These are phyloP conservation scores for Fusarium sp. DNA, from an alignment of 2,329 filamentous ascomycete species.

Conservation along the genomic window DNA sequence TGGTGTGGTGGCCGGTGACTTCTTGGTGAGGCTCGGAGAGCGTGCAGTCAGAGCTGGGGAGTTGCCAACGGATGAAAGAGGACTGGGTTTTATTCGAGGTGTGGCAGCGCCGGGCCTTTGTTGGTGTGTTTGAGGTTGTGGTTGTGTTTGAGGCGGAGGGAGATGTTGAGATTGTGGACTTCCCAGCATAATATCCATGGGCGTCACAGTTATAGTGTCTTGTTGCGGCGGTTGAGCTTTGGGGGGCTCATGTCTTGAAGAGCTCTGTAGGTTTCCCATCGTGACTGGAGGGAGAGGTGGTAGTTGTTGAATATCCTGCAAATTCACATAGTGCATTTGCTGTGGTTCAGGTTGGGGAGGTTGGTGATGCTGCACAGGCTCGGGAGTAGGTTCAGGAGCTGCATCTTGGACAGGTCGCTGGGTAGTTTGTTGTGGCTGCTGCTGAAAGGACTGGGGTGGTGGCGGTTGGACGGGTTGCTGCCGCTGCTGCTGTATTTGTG, in stretches of 20 bases:
- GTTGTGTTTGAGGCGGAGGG: conserved; percentile 26
- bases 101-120: conserved; percentile 38
- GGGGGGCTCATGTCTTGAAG: conserved; percentile 20
- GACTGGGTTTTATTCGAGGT: conserved; percentile 51
- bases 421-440: conserved; percentile 25
- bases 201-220: conserved; percentile 35
- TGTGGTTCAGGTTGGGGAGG: conserved; percentile 38
- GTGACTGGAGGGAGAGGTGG: conserved; percentile 42
- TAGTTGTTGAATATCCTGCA: conserved; percentile 52
- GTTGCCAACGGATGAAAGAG: conserved; percentile 54
- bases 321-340: conserved; percentile 51
- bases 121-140: conserved; percentile 26
- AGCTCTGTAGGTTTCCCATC: conserved; percentile 40
- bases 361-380: conserved; percentile 31
- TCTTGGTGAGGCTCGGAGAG: conserved; percentile 56
- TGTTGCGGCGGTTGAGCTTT: conserved; percentile 27
- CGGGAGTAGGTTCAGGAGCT: conserved; percentile 20
- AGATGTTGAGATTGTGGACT: conserved; percentile 23
- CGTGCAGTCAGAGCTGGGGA: conserved; percentile 55
- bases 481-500: conserved; percentile 10
- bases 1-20: conserved; percentile 55
- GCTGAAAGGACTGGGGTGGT: conserved; percentile 21
- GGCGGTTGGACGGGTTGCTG: conserved; percentile 29
- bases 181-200: conserved; percentile 42
- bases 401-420: conserved; percentile 32